These are phyloP conservation scores for Gynandropsis gynandra DNA, from an alignment of 345 rosid genomes.

Conservation along the genomic window DNA sequence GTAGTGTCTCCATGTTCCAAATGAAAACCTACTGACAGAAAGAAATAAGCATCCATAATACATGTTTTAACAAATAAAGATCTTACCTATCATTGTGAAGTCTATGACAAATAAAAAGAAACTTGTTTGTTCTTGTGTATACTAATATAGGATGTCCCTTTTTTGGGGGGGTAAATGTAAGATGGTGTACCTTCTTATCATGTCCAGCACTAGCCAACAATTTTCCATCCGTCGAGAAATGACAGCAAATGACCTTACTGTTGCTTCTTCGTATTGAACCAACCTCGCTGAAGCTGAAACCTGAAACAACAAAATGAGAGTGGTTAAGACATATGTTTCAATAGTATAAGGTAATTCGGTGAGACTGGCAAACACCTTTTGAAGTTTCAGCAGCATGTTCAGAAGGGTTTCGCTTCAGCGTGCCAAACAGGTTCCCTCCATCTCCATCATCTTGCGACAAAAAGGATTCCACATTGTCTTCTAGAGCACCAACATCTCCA, in stretches of 20 bases:
- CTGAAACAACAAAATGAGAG: no score
- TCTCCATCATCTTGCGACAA: background rate
- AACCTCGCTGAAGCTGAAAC: no score
- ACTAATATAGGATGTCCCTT: no score
- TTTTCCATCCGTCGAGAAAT: slow-evolving; percentile 94
- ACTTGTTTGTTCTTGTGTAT: no score
- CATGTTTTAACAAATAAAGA: background rate
- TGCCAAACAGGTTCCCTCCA: background rate
- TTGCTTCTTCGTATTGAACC: no score
- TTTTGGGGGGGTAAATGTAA: no score
- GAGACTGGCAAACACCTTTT: slow-evolving; percentile 41
- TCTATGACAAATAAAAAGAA: background rate
- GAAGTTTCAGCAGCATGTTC: slow-evolving; percentile 78
- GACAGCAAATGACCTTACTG: slow-evolving; percentile 42
- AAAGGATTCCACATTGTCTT: background rate
- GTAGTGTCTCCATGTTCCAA: slow-evolving; percentile 64
- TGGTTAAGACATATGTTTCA: no score
- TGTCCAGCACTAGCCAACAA: slow-evolving; percentile 95
- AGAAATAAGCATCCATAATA: slow-evolving; percentile 21
- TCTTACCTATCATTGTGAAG: background rate
- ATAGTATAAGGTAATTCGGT: slow-evolving; percentile 6
- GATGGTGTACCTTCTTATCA: slow-evolving; percentile 80
- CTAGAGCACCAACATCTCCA: background rate
- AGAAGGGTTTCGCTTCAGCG: slow-evolving; percentile 26
- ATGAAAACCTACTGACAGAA: slow-evolving; percentile 55